phyloP scores from a whole-genome alignment of 768 basidiomycete genomes.

The Daedaleopsis nitida region DNA sequence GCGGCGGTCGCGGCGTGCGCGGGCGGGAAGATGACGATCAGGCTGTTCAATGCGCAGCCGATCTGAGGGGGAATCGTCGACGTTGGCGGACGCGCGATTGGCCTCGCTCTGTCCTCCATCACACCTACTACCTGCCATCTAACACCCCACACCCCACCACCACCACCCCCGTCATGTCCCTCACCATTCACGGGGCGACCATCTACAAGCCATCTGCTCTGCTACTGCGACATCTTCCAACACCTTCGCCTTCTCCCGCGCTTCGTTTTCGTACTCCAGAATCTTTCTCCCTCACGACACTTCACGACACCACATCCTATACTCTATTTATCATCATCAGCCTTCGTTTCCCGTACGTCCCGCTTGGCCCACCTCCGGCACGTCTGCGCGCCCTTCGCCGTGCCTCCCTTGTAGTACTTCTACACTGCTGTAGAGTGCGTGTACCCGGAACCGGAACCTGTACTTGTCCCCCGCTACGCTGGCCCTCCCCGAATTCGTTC shows the following conservation, averaged over 20 bases:
- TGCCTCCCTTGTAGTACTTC: neutral
- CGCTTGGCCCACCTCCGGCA: neutral
- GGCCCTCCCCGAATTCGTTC: neutral
- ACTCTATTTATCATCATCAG: neutral
- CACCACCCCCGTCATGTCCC: neutral
- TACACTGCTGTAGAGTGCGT: neutral
- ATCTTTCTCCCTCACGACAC: neutral
- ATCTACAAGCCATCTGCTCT: no score
- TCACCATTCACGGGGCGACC: neutral
- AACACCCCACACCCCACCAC: no score
- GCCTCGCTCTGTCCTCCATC: neutral
- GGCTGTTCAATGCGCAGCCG: constrained; percentile 46
- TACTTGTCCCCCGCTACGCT: neutral
- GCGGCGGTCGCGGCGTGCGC: constrained; percentile 44
- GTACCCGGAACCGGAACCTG: neutral
- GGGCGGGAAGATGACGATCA: constrained; percentile 56
- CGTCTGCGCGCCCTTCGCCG: neutral
- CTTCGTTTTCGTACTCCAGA: neutral
- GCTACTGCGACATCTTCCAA: neutral
- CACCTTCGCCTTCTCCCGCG: neutral
- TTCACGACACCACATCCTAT: neutral
- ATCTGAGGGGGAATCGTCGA: no score
- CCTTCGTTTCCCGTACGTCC: neutral
- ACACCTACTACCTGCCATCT: no score
- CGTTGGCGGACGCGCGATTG: no score